Conservation (phyloP, 768 basidiomycete species). For the Butyriboletus loyo region DNA sequence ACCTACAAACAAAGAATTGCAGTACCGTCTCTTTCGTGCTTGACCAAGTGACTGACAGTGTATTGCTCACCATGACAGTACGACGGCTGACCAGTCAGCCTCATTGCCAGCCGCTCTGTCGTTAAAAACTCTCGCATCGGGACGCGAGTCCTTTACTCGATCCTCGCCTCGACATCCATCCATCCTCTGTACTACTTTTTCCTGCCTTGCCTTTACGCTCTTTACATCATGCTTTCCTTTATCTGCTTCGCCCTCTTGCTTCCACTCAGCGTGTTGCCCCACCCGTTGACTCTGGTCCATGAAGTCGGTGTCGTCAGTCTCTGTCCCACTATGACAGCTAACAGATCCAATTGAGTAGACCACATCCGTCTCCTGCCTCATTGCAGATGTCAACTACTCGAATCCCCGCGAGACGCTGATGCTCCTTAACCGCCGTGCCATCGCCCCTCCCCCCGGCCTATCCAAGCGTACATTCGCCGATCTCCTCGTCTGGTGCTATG, state of each 20-base stretch:
- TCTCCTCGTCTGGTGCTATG: conserved; percentile 29
- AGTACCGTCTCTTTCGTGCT: neutral
- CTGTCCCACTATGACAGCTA: neutral
- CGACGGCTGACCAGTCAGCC: conserved; percentile 6
- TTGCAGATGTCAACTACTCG: conserved; percentile 26
- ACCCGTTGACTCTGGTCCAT: conserved; percentile 14
- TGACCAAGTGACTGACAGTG: neutral
- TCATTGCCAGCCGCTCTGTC: conserved; percentile 12
- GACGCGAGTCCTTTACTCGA: neutral
- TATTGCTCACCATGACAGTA: neutral
- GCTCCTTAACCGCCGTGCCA: conserved; percentile 22
- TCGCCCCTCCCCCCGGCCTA: conserved; percentile 23
- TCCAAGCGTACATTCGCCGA: conserved; percentile 22
- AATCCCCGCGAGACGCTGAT: conserved; percentile 20
- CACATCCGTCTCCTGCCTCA: conserved; percentile 19
- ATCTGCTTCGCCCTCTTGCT: conserved; percentile 19
- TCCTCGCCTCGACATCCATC: neutral
- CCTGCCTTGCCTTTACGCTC: conserved; percentile 5
- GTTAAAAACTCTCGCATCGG: neutral
- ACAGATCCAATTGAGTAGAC: conserved; percentile 6
- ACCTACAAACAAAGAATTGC: neutral
- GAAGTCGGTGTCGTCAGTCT: conserved; percentile 1
- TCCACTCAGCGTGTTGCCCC: conserved; percentile 15
- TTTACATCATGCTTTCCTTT: conserved; percentile 22
- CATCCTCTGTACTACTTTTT: neutral